phyloP scores from a whole-genome alignment of 257 asterid species.

The Solanum chiquidenum region DNA sequence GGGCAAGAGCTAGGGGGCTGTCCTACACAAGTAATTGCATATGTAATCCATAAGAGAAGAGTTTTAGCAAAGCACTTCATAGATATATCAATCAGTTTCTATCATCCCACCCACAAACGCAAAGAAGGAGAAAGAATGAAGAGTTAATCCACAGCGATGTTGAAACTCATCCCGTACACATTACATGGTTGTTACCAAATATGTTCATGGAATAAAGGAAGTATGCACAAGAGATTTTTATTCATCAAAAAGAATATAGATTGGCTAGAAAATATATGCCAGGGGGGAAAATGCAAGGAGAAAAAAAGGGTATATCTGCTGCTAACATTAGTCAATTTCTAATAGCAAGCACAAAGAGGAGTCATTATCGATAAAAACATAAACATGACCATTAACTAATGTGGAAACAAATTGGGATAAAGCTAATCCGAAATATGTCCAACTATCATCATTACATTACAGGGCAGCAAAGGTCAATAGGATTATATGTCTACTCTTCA shows the following conservation, averaged over 20 bases:
- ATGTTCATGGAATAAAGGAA: not conserved
- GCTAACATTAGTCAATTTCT: not conserved
- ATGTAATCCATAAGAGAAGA: constrained; percentile 4
- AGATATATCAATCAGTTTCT: not conserved
- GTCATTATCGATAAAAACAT: not conserved
- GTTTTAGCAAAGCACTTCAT: not conserved
- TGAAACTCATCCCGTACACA: not conserved
- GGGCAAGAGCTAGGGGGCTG: constrained; percentile 98
- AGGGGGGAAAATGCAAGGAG: not conserved
- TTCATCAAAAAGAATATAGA: not conserved
- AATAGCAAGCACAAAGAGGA: not conserved
- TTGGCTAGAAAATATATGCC: not conserved
- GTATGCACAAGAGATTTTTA: not conserved
- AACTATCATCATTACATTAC: not conserved
- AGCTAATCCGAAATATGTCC: not conserved
- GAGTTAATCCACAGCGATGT: not conserved
- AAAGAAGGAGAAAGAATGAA: not conserved
- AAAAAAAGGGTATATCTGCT: not conserved
- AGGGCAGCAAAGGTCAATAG: not conserved
- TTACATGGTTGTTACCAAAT: not conserved
- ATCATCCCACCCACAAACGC: not conserved
- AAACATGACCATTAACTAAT: not conserved
- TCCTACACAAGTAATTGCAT: constrained; percentile 30
- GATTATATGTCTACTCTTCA: not conserved
- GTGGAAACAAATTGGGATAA: not conserved